These are phyloP conservation scores for Leccinum rimulosum DNA, from an alignment of 768 basidiomycete species.

Conservation along the genomic window DNA sequence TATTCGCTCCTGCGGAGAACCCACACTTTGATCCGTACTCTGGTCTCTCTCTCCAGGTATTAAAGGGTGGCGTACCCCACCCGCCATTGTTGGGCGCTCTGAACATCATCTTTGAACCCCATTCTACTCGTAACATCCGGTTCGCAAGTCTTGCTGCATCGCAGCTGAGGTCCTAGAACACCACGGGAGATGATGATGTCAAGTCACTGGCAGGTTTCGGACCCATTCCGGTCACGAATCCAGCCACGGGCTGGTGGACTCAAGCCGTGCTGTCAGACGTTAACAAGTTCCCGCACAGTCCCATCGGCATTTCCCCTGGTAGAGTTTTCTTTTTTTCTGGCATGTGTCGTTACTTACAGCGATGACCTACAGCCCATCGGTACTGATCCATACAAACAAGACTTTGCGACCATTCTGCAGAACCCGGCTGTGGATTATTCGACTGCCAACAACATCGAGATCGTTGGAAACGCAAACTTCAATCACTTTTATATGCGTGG, in stretches of 20 bases:
- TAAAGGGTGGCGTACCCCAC: not conserved
- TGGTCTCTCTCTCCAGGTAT: slow-evolving; percentile 3
- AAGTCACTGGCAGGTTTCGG: not conserved
- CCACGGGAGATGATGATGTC: too few relatives aligned
- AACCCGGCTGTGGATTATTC: not conserved
- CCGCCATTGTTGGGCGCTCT: slow-evolving; percentile 6
- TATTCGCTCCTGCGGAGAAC: not conserved
- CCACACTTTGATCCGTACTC: slow-evolving; percentile 2
- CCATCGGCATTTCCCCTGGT: slow-evolving; percentile 1
- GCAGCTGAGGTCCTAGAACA: not conserved
- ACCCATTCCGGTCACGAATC: slow-evolving; percentile 5
- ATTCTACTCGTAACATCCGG: slow-evolving; percentile 12
- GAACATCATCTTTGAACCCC: slow-evolving; percentile 10
- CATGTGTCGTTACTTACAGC: not conserved
- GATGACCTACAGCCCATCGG: not conserved
- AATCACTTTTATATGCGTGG: slow-evolving; percentile 11
- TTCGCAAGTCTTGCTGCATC: slow-evolving; percentile 8
- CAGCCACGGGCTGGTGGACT: slow-evolving; percentile 12
- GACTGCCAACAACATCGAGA: not conserved
- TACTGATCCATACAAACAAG: not conserved
- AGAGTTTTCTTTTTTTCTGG: not conserved
- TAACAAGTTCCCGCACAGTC: slow-evolving; percentile 3
- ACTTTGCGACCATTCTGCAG: not conserved
- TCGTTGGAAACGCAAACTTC: slow-evolving; percentile 1
- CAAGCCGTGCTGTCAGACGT: not conserved